A percentile compares a stretch with the other conserved stretches of the same genome.
Conservation (phyloP, 2,329 filamentous ascomycete genomes). For the Zymoseptoria tritici region DNA sequence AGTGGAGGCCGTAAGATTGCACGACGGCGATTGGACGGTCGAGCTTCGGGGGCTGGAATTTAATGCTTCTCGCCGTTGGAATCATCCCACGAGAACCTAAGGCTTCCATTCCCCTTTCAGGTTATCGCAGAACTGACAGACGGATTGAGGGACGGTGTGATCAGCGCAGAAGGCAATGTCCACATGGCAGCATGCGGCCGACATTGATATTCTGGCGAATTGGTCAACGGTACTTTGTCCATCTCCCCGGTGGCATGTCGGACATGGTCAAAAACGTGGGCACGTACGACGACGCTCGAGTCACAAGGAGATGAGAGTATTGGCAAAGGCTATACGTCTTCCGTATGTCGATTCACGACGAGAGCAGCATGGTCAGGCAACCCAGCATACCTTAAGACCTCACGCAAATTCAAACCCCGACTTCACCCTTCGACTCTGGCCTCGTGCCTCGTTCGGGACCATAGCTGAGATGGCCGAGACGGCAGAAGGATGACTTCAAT, state of each 20-base stretch:
- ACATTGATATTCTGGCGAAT: too few relatives aligned
- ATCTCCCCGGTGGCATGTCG: background rate
- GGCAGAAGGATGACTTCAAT: too few relatives aligned
- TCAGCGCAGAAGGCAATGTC: background rate
- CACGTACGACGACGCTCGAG: background rate
- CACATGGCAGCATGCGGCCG: too few relatives aligned
- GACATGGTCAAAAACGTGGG: background rate
- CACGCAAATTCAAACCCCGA: background rate
- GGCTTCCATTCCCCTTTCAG: background rate
- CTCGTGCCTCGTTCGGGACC: too few relatives aligned
- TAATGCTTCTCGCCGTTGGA: background rate
- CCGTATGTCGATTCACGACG: background rate
- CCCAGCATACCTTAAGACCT: background rate
- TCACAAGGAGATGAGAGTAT: background rate
- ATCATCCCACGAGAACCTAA: background rate
- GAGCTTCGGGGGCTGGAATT: background rate
- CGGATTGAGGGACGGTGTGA: background rate
- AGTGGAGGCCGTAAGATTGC: background rate
- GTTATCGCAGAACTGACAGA: background rate
- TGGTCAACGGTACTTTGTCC: background rate
- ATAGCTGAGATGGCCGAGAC: too few relatives aligned
- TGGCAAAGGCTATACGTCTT: background rate
- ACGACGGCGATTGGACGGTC: background rate
- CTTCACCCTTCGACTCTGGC: background rate
- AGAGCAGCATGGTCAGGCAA: background rate